These are phyloP conservation scores for Fagopyrum tataricum DNA, from an alignment of 148 eudicot species.

Conservation along the genomic window DNA sequence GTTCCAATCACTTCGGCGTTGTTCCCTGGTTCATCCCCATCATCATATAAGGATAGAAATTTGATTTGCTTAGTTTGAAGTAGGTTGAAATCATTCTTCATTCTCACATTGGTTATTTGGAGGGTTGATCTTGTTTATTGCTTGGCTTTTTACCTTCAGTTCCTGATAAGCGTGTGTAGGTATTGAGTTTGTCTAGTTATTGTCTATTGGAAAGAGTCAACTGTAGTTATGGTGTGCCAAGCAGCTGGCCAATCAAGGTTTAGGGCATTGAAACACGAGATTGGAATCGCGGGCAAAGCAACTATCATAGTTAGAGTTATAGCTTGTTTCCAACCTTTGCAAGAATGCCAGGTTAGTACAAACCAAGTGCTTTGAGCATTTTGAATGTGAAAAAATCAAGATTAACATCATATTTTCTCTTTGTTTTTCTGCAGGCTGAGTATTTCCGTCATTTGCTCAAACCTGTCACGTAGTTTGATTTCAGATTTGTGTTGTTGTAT, in stretches of 20 bases:
- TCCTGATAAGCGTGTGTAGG: background rate
- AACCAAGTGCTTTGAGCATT: background rate
- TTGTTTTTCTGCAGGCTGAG: constrained; percentile 58
- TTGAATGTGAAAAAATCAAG: background rate
- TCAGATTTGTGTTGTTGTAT: constrained; percentile 17
- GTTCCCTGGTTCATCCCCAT: constrained; percentile 41
- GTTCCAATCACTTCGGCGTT: constrained; percentile 37
- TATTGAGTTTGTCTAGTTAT: background rate
- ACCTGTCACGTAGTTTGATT: constrained; percentile 68
- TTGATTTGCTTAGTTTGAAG: background rate
- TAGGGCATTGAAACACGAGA: constrained; percentile 74
- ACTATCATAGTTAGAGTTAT: constrained; percentile 82
- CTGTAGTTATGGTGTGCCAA: constrained; percentile 92
- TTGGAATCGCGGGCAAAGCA: constrained; percentile 71
- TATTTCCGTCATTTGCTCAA: constrained; percentile 84
- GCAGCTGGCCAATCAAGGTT: constrained; percentile 79
- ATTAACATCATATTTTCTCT: constrained; percentile 13
- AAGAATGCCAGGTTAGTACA: constrained; percentile 67
- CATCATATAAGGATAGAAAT: constrained; percentile 24
- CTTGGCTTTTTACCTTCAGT: background rate
- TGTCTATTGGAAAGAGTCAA: constrained; percentile 22
- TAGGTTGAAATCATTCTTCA: background rate
- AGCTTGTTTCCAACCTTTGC: constrained; percentile 82
- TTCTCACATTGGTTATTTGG: background rate
- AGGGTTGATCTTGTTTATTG: background rate